Percentiles rank a stretch among this genome's conserved stretches.
phyloP scores from a whole-genome alignment of 2,329 filamentous ascomycete species.

The Hypoxylon sp. region DNA sequence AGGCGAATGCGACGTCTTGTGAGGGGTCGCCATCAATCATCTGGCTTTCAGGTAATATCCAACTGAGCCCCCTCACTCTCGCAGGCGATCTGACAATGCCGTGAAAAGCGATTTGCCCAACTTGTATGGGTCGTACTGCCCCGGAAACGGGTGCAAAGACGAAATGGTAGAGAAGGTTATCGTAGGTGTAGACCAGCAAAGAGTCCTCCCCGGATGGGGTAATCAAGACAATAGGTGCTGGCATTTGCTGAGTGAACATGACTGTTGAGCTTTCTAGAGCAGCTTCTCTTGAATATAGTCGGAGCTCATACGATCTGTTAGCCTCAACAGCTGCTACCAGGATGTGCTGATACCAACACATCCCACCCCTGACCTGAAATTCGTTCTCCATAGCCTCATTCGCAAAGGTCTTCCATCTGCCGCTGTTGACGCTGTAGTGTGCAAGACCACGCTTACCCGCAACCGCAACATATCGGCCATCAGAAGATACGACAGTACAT shows the following conservation, averaged over 20 bases:
- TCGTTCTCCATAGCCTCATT: conserved; percentile 86
- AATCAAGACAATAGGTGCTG: conserved; percentile 89
- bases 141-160: conserved; percentile 82
- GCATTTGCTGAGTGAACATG: conserved; percentile 82
- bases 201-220: conserved; percentile 94
- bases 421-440: conserved; percentile 95
- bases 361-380: conserved; percentile 92
- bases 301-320: conserved; percentile 84
- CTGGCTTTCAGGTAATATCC: conserved; percentile 94
- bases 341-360: conserved; percentile 99
- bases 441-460: conserved; percentile 92
- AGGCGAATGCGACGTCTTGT: conserved; percentile 93
- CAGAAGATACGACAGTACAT: conserved; percentile 87
- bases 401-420: conserved; percentile 94
- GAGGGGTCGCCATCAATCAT: conserved; percentile 92
- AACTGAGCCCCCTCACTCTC: conserved; percentile 91
- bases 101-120: conserved; percentile 98
- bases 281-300: conserved; percentile 92
- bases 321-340: conserved; percentile 94
- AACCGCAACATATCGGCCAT: conserved; percentile 95
- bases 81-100: conserved; percentile 95
- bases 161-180: conserved; percentile 96
- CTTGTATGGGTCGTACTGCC: conserved; percentile 83
- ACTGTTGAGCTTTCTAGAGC: conserved; percentile 80
- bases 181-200: conserved; percentile 94